Evolutionary conservation across 129 eudicot genomes (phyloP), one percentile per base, ranked within the genome.

Genomic region (Centella asiatica): DNA sequence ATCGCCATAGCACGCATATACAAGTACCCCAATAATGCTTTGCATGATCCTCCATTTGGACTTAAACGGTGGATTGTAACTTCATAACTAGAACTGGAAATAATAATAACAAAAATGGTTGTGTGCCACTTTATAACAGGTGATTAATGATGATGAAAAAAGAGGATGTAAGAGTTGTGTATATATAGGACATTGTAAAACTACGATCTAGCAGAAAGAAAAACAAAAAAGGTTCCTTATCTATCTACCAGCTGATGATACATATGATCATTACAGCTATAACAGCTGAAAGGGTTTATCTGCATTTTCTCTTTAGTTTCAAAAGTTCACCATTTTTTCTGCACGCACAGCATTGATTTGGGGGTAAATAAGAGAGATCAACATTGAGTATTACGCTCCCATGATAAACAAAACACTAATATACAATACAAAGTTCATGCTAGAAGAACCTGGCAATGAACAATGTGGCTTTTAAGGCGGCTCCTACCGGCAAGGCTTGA

Each of bases 361-460:
- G 27, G 29, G 4, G 23, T 17, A 22, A 66, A 37, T 11, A 22
- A 52, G 34, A 26, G 47, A 42, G 15, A 4, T 42, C 47, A 17
- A 17, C 19, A 37, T 37, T 37, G 0, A 11, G 42, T 11, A 37
- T 58, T 58, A 33, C 63, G 22, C 37, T 40, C 37, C 45, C 45
- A 12, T 58, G 46, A 8, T 58, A 40, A 57, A 1, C 6, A 46
- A 18, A 46, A 19, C 51, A 17, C 11, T 18, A 2, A 4, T 46
- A 3, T 46, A 46, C 51, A 46, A 18, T 19, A 46, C 18, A 46
- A 46, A 17, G 10, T 33, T 84, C 80, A 85, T 10, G 94, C 85
- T 71, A 74, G 89, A 77, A 86, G 95, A 60, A 86, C 90, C 63
- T 86, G 95, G 69, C 95, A 83, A 32, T 86, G 90, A 66, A 86